Conservation (phyloP, 345 rosid genomes). For the Eucalyptus curtisii region DNA sequence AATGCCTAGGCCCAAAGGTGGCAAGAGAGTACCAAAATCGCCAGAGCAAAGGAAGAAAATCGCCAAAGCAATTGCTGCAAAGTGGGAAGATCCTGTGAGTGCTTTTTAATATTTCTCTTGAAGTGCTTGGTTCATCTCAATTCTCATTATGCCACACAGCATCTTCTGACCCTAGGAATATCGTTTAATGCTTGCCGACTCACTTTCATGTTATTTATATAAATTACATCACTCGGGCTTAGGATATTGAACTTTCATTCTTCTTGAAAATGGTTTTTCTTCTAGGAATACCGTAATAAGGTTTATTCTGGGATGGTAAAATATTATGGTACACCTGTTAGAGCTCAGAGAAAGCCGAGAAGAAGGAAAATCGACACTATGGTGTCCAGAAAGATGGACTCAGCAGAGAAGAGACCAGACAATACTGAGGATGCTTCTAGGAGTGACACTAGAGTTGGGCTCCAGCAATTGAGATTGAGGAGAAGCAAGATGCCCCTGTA, state of each 20-base stretch:
- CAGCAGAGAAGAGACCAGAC: slow-evolving; percentile 6
- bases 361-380: slow-evolving; percentile 21
- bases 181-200: not conserved
- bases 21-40: slow-evolving; percentile 74
- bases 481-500: slow-evolving; percentile 18
- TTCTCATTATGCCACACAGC: not conserved
- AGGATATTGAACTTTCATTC: not conserved
- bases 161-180: not conserved
- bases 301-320: slow-evolving; percentile 63
- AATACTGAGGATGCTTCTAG: not conserved
- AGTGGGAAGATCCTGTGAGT: slow-evolving; percentile 97
- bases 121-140: not conserved
- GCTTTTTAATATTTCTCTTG: not conserved
- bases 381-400: slow-evolving; percentile 17
- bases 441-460: slow-evolving; percentile 11
- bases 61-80: slow-evolving; percentile 84
- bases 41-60: slow-evolving; percentile 75
- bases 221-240: not conserved
- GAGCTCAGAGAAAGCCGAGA: slow-evolving; percentile 46
- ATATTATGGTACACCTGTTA: slow-evolving; percentile 42
- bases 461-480: slow-evolving; percentile 1
- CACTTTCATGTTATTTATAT: not conserved
- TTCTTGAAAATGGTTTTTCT: not conserved
- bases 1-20: slow-evolving; percentile 42
- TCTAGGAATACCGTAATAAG: slow-evolving; percentile 72